phyloP scores from a whole-genome alignment of 1,284 basidiomycete genomes.

The Neonothopanus nambi region DNA sequence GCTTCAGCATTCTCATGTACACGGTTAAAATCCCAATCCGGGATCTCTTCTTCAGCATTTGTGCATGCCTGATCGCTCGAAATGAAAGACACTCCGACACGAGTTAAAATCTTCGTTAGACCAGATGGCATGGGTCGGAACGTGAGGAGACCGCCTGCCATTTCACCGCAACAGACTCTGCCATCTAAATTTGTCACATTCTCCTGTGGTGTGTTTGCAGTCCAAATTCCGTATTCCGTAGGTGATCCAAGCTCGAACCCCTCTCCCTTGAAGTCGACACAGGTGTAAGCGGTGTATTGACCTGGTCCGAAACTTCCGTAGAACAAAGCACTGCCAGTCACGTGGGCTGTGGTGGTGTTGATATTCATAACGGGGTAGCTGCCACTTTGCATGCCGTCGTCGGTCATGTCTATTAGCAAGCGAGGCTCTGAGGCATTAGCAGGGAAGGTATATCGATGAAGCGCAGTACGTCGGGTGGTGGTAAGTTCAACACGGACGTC shows the following conservation, averaged over 20 bases:
- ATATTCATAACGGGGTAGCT: slow-evolving; percentile 40
- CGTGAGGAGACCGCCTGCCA: slow-evolving; percentile 43
- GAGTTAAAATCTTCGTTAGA: slow-evolving; percentile 33
- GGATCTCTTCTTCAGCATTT: slow-evolving; percentile 48
- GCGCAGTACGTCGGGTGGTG: slow-evolving; percentile 43
- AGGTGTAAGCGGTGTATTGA: slow-evolving; percentile 48
- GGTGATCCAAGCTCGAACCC: slow-evolving; percentile 20
- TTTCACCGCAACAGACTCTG: slow-evolving; percentile 30
- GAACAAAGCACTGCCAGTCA: slow-evolving; percentile 6
- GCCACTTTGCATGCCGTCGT: slow-evolving; percentile 41
- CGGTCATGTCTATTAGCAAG: slow-evolving; percentile 45
- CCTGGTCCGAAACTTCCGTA: slow-evolving; percentile 46
- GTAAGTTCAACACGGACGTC: slow-evolving; percentile 47
- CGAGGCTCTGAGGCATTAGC: slow-evolving; percentile 22
- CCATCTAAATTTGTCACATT: slow-evolving; percentile 36
- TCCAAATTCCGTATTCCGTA: slow-evolving; percentile 33
- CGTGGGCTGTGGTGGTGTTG: background rate
- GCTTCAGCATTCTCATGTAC: slow-evolving; percentile 37
- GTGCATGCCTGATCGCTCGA: slow-evolving; percentile 42
- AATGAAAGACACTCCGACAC: slow-evolving; percentile 49
- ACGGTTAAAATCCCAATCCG: slow-evolving; percentile 44
- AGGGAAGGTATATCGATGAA: slow-evolving; percentile 45
- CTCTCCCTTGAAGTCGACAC: slow-evolving; percentile 44
- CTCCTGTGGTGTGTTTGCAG: slow-evolving; percentile 34
- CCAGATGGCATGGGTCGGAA: slow-evolving; percentile 29